Evolutionary conservation across 176 grass and related monocot genomes (phyloP), one percentile per base, ranked within the genome.

Genomic region (Puya raimondii): DNA sequence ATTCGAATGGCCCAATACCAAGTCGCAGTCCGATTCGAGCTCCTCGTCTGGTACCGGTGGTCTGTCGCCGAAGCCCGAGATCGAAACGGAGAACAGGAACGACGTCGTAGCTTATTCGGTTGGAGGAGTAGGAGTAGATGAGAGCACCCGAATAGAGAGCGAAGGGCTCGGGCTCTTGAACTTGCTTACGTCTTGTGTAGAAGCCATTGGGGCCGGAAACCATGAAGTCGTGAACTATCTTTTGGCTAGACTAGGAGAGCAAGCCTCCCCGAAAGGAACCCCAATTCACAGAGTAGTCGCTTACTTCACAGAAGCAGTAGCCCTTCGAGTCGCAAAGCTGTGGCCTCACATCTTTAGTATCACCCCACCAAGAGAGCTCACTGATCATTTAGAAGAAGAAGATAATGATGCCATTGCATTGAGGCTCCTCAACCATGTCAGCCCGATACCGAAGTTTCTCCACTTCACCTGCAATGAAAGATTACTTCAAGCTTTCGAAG

Each of bases 401-500:
- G 94, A 93, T 58, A 87, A 91, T 63, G 87, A 88, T 63, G 90
- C 80, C 47, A 70, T 58, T 7, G 85, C 95, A 18, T 49, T 91
- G 64, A 85, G 87, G 51, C 22, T 99, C 11, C 95, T 99, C 66
- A 88, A 88, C 65, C 66, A 80, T 20, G 64, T 80, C 11, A 99
- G 84, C 4, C 95, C 95, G 1, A 88, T 99, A 66, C 90, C 90
- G 17, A 81, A 82, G 23, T 93, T 99, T 71, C 52, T 99, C 16
- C 95, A 99, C 69, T 99, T 99, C 82, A 88, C 95, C 0, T 58
- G 90, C 27, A 99, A 94, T 71, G 95, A 93, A 75, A 52, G 90
- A 6, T 25, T 99, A 50, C 54, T 93, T 22, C 79, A 78, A 49
- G 82, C 72, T n/a, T 99, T 99, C 68, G 86, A 93, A 58, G 95